phyloP scores from a whole-genome alignment of 148 eudicot genomes.

The Polygonum maritimum region DNA sequence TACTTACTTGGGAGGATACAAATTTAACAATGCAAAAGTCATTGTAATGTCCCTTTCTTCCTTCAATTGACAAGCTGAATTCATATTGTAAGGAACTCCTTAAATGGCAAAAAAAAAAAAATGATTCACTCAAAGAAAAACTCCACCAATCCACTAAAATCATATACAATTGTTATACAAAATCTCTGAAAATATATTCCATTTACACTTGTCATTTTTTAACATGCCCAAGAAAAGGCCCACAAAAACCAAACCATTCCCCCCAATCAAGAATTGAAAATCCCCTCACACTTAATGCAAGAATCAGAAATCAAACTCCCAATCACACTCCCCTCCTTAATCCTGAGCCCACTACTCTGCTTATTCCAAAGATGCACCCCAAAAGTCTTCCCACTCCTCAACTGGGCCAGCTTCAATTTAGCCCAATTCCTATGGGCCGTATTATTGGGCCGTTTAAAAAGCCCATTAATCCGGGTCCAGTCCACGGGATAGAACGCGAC shows the following conservation, averaged over 20 bases:
- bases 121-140: background rate
- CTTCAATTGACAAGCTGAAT: background rate
- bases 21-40: too few relatives aligned
- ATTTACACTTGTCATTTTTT: background rate
- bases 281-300: slow-evolving; percentile 43
- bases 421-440: slow-evolving; percentile 28
- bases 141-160: background rate
- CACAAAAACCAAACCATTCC: background rate
- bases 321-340: slow-evolving; percentile 51
- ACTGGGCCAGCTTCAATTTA: slow-evolving; percentile 15
- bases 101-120: background rate
- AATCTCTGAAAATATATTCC: background rate
- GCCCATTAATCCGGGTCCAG: slow-evolving; percentile 31
- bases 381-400: slow-evolving; percentile 26
- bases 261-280: slow-evolving; percentile 6
- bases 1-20: background rate
- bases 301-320: slow-evolving; percentile 38
- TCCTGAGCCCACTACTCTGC: slow-evolving; percentile 27
- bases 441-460: slow-evolving; percentile 22
- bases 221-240: background rate
- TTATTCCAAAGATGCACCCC: slow-evolving; percentile 80
- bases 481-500: slow-evolving; percentile 58
- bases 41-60: too few relatives aligned
- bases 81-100: background rate
- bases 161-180: background rate